Base-by-base conservation (phyloP, 192 early-diverging fungal species). In the Coemansia guatemalensis region DNA sequence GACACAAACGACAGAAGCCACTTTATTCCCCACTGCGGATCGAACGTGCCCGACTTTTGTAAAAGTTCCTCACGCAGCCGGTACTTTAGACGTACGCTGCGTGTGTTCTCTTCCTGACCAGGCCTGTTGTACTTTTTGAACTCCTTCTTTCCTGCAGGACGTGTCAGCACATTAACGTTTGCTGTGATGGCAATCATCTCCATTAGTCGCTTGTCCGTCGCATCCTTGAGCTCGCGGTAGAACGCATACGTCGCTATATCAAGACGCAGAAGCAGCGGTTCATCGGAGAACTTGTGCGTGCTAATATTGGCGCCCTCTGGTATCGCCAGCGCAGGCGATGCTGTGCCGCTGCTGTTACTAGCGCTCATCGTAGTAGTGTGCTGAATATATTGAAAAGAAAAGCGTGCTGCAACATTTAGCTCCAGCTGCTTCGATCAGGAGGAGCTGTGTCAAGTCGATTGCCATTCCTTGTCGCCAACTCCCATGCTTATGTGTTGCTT, bases 191-290 rank as follows among this genome's bases (percentile, higher is more conserved):
- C 48, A 11, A 56, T 64, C 21, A 73, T 39, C 29, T 73, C 71
- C 60, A 79, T 41, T n/a, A 69, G 51, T 41, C 29, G 53, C 52
- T 60, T 69, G 60, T 67, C 71, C 18, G 35, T 25, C 11, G n/a
- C 21, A 26, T 56, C 48, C 1, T 57, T 32, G 2, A 73, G 63
- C 6, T 48, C 32, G 2, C 48, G 32, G 61, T 70, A 70, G 56
- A 73, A 73, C 2, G 56, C 67, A 30, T 57, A 22, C 11, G 76
- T 79, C 17, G 68, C 67, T 50, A 66, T 26, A 33, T 79, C 76
- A 8, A 79, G 61, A 12, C 76, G 76, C 60, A 79, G 56, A 25
- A 79, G 58, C 55, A 79, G 61, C 12, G 76, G 71, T 39, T 79
- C 76, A 54, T 60, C 32, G 0, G 71, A 63, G 35, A 73, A 70